Percentiles rank a stretch among this genome's conserved stretches.
phyloP scores from a whole-genome alignment of 805 yeast species.

The Kodamaea leandrae region DNA sequence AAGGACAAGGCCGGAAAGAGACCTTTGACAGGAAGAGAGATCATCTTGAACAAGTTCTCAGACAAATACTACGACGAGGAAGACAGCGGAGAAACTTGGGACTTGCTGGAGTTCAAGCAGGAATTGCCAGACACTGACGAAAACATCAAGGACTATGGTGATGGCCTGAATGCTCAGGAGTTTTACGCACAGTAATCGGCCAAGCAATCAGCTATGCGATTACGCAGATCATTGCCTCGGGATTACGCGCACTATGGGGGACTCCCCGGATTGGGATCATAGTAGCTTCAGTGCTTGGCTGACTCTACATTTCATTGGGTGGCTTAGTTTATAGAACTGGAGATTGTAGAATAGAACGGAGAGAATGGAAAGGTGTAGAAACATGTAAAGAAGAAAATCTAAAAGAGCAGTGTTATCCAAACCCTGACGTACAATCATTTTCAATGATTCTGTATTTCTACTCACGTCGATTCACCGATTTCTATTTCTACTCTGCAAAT shows the following conservation, averaged over 20 bases:
- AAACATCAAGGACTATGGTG: constrained; percentile 70
- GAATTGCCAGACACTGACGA: constrained; percentile 46
- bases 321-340: constrained; percentile 2
- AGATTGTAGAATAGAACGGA: background rate
- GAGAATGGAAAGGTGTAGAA: no score
- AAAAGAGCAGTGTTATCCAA: no score
- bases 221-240: no score
- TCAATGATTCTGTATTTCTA: no score
- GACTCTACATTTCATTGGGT: background rate
- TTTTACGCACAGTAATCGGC: constrained; percentile 10
- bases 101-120: constrained; percentile 55
- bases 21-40: constrained; percentile 64
- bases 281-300: background rate
- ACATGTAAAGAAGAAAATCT: no score
- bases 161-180: constrained; percentile 46
- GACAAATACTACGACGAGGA: constrained; percentile 56
- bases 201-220: background rate
- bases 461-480: no score
- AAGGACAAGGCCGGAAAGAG: constrained; percentile 41
- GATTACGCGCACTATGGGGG: no score
- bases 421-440: no score
- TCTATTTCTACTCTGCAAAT: background rate
- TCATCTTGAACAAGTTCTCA: constrained; percentile 57
- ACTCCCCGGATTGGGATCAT: no score
- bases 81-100: constrained; percentile 47